Conservation (phyloP, 1,139 yeast species). For the Saccharomyces hybrid region DNA sequence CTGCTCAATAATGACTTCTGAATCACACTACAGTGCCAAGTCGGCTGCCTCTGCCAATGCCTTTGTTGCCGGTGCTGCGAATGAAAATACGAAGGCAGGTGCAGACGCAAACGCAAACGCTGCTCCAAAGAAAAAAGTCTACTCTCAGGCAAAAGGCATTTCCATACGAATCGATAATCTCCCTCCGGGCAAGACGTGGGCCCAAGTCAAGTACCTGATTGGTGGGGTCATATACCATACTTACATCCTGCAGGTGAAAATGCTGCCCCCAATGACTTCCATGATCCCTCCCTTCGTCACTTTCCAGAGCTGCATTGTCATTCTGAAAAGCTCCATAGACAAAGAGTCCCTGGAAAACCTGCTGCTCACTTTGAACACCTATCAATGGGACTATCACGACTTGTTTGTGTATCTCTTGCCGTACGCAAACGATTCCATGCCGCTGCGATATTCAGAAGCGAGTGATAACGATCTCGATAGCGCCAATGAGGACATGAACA, state of each 20-base stretch:
- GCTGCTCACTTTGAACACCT: constrained; percentile 23
- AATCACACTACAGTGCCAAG: not conserved
- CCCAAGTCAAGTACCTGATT: constrained; percentile 27
- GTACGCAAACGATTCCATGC: not conserved
- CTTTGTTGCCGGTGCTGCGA: not conserved
- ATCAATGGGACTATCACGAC: constrained; percentile 29
- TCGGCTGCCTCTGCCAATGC: not conserved
- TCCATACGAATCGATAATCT: constrained; percentile 26
- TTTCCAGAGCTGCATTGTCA: constrained; percentile 26
- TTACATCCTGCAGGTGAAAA: constrained; percentile 24
- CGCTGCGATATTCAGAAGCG: not conserved
- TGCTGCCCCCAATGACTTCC: constrained; percentile 28
- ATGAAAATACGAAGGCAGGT: not conserved
- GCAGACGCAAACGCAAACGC: not conserved
- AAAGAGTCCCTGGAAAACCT: constrained; percentile 20
- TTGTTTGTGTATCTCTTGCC: constrained; percentile 23
- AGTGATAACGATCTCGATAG: not conserved
- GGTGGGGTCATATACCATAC: constrained; percentile 29
- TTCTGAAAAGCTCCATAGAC: constrained; percentile 15
- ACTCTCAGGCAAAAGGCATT: constrained; percentile 5
- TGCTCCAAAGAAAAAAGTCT: not conserved
- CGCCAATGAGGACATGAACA: not conserved
- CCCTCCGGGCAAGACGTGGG: constrained; percentile 31
- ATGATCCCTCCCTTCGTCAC: constrained; percentile 27
- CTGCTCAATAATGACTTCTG: not conserved